Conservation (phyloP, 345 rosid species). For the Erucastrum elatum region DNA sequence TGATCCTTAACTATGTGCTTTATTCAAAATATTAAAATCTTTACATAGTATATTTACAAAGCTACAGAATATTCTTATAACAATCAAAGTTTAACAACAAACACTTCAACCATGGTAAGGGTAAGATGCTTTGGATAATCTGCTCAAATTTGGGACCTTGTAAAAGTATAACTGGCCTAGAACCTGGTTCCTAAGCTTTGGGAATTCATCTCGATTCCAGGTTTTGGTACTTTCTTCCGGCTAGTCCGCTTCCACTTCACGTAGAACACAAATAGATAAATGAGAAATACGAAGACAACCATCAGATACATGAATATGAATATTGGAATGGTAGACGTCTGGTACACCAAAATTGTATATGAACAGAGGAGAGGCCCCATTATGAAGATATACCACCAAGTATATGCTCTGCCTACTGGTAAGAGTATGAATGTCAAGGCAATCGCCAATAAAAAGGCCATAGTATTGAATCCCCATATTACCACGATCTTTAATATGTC, state of each 20-base stretch:
- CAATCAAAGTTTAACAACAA: too few relatives aligned
- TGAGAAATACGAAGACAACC: neutral
- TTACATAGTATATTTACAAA: neutral
- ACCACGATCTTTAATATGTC: neutral
- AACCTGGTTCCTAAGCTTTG: neutral
- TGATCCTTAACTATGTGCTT: neutral
- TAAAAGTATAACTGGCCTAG: too few relatives aligned
- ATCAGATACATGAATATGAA: neutral
- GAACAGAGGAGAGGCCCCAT: neutral
- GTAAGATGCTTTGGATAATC: too few relatives aligned
- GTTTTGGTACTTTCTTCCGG: neutral
- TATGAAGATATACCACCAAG: neutral
- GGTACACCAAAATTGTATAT: neutral
- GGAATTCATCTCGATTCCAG: neutral
- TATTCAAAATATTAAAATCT: neutral
- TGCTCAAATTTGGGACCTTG: too few relatives aligned
- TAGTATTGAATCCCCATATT: constrained; percentile 8
- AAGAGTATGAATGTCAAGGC: constrained; percentile 21
- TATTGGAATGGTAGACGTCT: neutral
- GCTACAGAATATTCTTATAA: too few relatives aligned
- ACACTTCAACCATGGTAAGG: too few relatives aligned
- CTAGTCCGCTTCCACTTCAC: constrained; percentile 10
- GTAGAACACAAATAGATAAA: neutral
- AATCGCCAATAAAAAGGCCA: constrained; percentile 13
- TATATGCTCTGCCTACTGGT: constrained; percentile 20